Base-by-base conservation (phyloP, 345 rosid species). In the Mallotus nudiflorus region DNA sequence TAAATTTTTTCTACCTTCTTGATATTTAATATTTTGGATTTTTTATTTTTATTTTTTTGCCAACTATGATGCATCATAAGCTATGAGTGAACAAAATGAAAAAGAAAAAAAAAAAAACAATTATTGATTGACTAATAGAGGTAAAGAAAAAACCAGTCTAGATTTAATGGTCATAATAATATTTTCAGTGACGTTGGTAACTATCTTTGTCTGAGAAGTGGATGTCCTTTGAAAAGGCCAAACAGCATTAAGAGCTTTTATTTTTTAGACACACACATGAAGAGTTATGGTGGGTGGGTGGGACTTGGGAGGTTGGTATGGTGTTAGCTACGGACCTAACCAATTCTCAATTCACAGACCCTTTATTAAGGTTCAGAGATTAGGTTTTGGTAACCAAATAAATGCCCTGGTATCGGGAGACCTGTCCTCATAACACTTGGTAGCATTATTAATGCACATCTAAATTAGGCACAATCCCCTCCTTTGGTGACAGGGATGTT, bases 331-430 rank as follows among this genome's bases (percentile, higher is more conserved):
- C 31, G 10, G 60, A 70, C 39, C 57, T 33, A 59, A 49, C 39
- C 37, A 48, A 48, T 49, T 28, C n/a, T 27, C 28, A 62, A 29
- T 18, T 14, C 12, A 14, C 22, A 52, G 27, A 29, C 10, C 10
- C 5, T 5, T 10, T 18, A 33, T n/a, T 46, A 12, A 18, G 60
- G 16, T n/a, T 44, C 12, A 64, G 42, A 62, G 2, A 40, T 42
- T 39, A 57, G 63, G 70, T 27, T 46, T 51, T 71, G 64, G 57
- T 33, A n/a, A 52, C 61, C 81, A 69, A 69, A 64, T 45, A 50
- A 28, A 14, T 37, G 54, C 52, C 66, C 65, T 46, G 9, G 19
- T 46, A 11, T 29, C 13, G 29, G 33, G 40, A 3, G 15, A 29
- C 40, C 45, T 18, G 1, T 28, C 39, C 39, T 45, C 50, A 13